Base-by-base conservation (phyloP, 148 eudicot genomes). In the Fagopyrum tataricum region DNA sequence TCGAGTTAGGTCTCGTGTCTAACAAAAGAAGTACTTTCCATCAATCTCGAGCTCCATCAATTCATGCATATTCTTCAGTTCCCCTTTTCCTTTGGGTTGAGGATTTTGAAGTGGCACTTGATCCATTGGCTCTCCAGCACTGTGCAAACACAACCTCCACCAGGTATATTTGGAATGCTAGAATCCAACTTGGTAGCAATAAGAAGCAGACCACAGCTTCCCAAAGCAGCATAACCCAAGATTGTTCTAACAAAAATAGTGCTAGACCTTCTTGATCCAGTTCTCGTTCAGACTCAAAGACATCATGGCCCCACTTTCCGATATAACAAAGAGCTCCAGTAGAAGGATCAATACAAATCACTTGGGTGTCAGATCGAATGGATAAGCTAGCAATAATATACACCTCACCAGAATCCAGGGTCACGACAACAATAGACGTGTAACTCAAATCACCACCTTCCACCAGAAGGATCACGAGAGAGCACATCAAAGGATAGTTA, bases 91-190 rank as follows among this genome's bases (percentile, higher is more conserved):
- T 72, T 79, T 87, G 13, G 88, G 88, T 82, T 92, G 92, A 82
- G 97, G 90, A 82, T 78, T 83, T 71, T 95, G 96, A 76, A 95
- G 93, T 64, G 89, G 64, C 43, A 91, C 76, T 82, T 95, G 67
- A 95, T 79, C 98, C 99, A 95, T 67, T 88, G 92, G 80, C 89
- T 90, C 84, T 95, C 97, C 41, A 84, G 61, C 73, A 96, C 99
- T 1, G 99, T 88, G 82, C 79, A 90, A 67, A 96, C 76, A 76
- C 88, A 82, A 44, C 99, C 97, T 69, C 92, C 99, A 74, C 94
- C 99, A 31, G 96, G 97, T 74, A 96, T 81, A 82, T 80, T 78
- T 39, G 96, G 89, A 61, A 92, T 79, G 72, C 87, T 92, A 53
- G 92, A 77, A 77, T 79, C 78, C 80, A 96, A 77, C 87, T 82